Conservation (phyloP, 2,329 filamentous ascomycete species). For the Dendrostoma leiphaemia region DNA sequence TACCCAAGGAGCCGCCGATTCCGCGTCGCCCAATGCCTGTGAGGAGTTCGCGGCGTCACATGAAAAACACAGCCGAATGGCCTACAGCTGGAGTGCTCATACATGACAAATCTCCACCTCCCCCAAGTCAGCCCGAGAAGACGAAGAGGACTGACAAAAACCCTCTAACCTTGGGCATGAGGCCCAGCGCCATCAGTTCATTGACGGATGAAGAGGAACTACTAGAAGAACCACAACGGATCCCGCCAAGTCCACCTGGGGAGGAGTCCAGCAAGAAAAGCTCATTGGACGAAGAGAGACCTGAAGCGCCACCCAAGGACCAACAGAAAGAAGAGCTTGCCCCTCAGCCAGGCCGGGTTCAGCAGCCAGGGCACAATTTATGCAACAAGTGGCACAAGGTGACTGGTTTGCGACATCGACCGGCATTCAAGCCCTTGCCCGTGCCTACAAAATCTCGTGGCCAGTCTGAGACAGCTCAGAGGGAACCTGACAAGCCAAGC, state of each 20-base stretch:
- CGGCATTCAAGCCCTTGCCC: background rate
- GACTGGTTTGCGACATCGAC: constrained; percentile 3
- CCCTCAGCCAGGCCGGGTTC: background rate
- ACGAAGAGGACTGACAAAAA: background rate
- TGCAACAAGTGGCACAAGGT: constrained; percentile 10
- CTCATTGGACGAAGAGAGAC: background rate
- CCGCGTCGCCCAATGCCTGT: constrained; percentile 9
- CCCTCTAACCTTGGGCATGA: too few relatives aligned
- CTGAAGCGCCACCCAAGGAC: constrained; percentile 12
- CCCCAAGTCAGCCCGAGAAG: background rate
- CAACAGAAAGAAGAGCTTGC: background rate
- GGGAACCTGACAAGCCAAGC: background rate
- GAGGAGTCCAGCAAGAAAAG: background rate
- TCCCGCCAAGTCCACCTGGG: background rate
- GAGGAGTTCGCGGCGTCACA: constrained; percentile 17
- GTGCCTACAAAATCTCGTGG: constrained; percentile 5
- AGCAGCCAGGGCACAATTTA: constrained; percentile 2
- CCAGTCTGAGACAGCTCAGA: background rate
- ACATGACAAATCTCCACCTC: constrained; percentile 10
- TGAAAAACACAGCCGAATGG: constrained; percentile 19
- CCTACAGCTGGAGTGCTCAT: constrained; percentile 20
- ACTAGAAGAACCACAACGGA: background rate
- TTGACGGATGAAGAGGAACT: background rate
- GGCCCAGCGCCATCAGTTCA: background rate
- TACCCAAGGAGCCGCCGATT: background rate